These are phyloP conservation scores for Didymella arachidicola DNA, from an alignment of 2,329 filamentous ascomycete genomes.

Conservation along the genomic window DNA sequence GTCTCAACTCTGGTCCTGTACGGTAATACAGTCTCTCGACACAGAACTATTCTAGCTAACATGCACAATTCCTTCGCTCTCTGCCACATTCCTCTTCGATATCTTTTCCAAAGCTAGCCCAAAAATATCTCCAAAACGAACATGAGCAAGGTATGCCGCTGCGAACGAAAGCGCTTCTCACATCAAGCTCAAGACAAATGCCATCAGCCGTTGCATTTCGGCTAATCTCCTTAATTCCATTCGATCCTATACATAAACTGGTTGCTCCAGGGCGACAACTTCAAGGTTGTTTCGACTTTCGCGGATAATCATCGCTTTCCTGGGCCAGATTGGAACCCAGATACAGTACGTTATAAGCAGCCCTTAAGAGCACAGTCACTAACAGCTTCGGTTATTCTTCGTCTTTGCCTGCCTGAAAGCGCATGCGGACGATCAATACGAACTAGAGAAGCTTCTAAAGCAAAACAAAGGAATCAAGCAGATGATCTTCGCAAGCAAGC, in stretches of 20 bases:
- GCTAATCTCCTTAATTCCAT: not conserved
- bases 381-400: not conserved
- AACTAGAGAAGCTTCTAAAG: not conserved
- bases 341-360: not conserved
- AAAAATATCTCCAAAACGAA: not conserved
- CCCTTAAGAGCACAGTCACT: not conserved
- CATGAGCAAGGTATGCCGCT: not conserved
- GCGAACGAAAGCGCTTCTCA: not conserved
- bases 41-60: not conserved
- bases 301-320: not conserved
- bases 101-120: not conserved
- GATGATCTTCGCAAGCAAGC: not conserved
- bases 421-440: not conserved
- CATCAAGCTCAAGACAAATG: not conserved
- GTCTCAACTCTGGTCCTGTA: not conserved
- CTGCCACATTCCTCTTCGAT: not conserved
- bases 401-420: not conserved
- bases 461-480: not conserved
- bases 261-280: not conserved
- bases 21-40: not conserved
- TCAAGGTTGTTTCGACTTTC: too few relatives aligned
- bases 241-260: not conserved
- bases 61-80: not conserved
- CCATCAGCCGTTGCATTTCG: not conserved
- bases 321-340: not conserved